Evolutionary conservation across 2,329 filamentous ascomycete genomes (phyloP).

Genomic region (Cucurbitaria berberidis): DNA sequence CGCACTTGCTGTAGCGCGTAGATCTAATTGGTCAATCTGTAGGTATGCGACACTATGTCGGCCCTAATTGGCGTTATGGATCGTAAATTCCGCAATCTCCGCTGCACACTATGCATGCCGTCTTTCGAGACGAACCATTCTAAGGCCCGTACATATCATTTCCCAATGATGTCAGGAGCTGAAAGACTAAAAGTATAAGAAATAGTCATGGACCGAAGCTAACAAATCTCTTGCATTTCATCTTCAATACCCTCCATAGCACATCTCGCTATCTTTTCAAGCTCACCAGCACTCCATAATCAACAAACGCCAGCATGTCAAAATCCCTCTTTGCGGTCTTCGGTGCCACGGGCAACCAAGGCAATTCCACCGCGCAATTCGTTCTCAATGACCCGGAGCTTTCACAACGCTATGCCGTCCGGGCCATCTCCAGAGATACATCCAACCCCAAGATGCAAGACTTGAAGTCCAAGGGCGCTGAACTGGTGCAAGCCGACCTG

Average conservation of each 20-base stretch:
- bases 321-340: conserved; percentile 39
- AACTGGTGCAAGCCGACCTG: conserved; percentile 61
- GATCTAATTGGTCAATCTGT: not conserved
- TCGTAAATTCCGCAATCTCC: not conserved
- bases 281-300: not conserved
- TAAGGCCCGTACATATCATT: not conserved
- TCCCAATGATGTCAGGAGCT: not conserved
- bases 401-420: conserved; percentile 52
- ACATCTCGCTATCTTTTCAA: not conserved
- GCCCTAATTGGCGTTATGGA: not conserved
- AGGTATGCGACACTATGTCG: not conserved
- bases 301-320: conserved; percentile 7
- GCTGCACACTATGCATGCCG: not conserved
- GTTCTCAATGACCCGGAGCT: conserved; percentile 53
- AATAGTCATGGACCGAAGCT: not conserved
- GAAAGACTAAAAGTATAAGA: not conserved
- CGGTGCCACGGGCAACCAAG: conserved; percentile 56
- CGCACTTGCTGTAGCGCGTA: too few relatives aligned
- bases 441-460: conserved; percentile 53
- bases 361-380: conserved; percentile 59
- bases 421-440: conserved; percentile 62
- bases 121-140: not conserved
- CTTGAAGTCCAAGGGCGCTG: conserved; percentile 55
- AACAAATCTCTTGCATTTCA: not conserved
- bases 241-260: not conserved